Percentiles rank a stretch among this genome's conserved stretches.
Conservation (phyloP, 2,329 filamentous ascomycete genomes). For the Neopestalotiopsis sp. region DNA sequence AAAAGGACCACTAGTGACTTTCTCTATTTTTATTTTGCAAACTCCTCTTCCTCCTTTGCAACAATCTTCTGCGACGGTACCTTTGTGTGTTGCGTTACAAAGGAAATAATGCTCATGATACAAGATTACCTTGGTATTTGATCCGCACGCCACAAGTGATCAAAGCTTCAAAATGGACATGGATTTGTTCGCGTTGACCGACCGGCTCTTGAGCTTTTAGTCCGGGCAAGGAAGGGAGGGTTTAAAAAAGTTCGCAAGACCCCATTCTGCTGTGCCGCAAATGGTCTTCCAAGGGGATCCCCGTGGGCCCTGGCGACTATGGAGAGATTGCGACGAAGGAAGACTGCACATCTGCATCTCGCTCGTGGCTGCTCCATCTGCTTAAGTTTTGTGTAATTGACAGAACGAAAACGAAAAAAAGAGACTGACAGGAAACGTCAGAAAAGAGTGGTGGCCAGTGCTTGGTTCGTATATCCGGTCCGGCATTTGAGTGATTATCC, state of each 20-base stretch:
- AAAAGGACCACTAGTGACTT: not conserved
- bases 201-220: not conserved
- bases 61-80: not conserved
- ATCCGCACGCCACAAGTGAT: not conserved
- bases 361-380: not conserved
- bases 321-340: not conserved
- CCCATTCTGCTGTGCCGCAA: not conserved
- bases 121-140: not conserved
- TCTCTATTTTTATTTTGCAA: not conserved
- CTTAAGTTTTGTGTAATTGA: not conserved
- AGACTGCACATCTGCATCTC: not conserved
- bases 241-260: not conserved
- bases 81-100: not conserved
- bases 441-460: not conserved
- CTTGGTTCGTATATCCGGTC: not conserved
- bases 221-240: not conserved
- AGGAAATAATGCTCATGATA: not conserved
- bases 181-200: not conserved
- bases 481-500: too few species aligned
- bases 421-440: not conserved
- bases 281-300: not conserved
- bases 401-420: not conserved
- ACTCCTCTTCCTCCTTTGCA: too few species aligned
- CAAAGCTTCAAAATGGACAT: not conserved
- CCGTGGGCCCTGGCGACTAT: not conserved